These are phyloP conservation scores for Pisolithus microcarpus DNA, from an alignment of 768 basidiomycete genomes.

Conservation along the genomic window DNA sequence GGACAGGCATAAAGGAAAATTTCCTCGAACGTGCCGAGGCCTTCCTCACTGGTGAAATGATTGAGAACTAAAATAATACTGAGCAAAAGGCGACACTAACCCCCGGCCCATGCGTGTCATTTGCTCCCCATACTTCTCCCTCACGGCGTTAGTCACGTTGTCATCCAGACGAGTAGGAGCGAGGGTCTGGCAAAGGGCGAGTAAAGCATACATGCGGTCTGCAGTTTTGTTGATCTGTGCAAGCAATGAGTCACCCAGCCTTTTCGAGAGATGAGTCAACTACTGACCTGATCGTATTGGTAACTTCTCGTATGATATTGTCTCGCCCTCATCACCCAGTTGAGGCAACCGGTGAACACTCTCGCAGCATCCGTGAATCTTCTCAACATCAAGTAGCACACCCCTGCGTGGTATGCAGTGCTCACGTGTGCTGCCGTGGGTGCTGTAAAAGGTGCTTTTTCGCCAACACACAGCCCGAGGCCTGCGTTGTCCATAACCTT, in stretches of 20 bases:
- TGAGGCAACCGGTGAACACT: constrained; percentile 84
- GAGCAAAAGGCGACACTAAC: constrained; percentile 37
- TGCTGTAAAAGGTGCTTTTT: constrained; percentile 88
- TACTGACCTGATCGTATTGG: constrained; percentile 84
- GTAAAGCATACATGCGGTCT: constrained; percentile 95
- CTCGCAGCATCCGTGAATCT: constrained; percentile 95
- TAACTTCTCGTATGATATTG: constrained; percentile 96
- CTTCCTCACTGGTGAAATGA: constrained; percentile 46
- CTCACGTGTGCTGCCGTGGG: constrained; percentile 97
- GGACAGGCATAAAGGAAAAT: constrained; percentile 93
- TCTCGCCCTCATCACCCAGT: constrained; percentile 93
- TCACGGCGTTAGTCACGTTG: constrained; percentile 87
- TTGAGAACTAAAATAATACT: neutral
- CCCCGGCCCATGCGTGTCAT: constrained; percentile 78
- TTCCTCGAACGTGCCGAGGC: constrained; percentile 75
- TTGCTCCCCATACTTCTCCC: constrained; percentile 92
- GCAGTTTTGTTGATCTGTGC: constrained; percentile 90
- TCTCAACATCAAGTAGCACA: constrained; percentile 93
- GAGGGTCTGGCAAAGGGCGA: constrained; percentile 88
- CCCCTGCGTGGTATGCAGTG: constrained; percentile 92
- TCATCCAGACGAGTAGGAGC: constrained; percentile 92
- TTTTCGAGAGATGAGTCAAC: neutral
- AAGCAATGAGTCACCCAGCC: neutral
- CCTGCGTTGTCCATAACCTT: constrained; percentile 95
- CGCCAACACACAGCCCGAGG: constrained; percentile 82